Percentiles rank a stretch among this genome's conserved stretches.
Evolutionary conservation across 2,329 filamentous ascomycete genomes (phyloP).

Genomic region (Monilinia aucupariae): DNA sequence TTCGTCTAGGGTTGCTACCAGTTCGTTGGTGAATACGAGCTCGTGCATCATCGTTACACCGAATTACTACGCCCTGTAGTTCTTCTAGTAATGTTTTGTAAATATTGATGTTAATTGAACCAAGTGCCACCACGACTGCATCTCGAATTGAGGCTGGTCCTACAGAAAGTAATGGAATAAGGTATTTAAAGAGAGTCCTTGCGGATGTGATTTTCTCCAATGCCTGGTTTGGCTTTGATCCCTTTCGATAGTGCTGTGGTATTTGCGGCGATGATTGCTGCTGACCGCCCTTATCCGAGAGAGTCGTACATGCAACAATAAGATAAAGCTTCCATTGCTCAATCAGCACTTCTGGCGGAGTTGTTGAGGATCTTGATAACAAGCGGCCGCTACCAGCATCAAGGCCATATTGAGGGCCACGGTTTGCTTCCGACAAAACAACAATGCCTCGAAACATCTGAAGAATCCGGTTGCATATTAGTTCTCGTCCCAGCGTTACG

Average conservation of each 20-base stretch:
- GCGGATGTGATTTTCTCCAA: constrained; percentile 83
- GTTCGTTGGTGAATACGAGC: constrained; percentile 80
- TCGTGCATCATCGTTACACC: constrained; percentile 84
- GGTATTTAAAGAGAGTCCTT: constrained; percentile 79
- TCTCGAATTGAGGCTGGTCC: constrained; percentile 77
- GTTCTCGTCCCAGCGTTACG: constrained; percentile 81
- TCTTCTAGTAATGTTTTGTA: constrained; percentile 89
- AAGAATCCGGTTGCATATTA: constrained; percentile 85
- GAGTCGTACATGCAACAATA: constrained; percentile 92
- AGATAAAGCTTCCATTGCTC: constrained; percentile 98
- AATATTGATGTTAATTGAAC: constrained; percentile 90
- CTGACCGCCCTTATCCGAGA: constrained; percentile 72
- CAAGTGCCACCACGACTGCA: constrained; percentile 84
- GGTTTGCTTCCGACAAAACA: constrained; percentile 66
- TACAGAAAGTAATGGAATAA: constrained; percentile 80
- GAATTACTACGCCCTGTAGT: constrained; percentile 76
- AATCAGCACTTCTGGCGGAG: constrained; percentile 78
- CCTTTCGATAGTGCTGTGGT: constrained; percentile 74
- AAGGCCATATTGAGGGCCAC: constrained; percentile 58
- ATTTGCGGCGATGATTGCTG: constrained; percentile 52
- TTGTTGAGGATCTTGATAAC: constrained; percentile 53
- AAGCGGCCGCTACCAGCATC: constrained; percentile 48
- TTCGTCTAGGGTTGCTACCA: constrained; percentile 74
- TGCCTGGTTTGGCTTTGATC: constrained; percentile 63
- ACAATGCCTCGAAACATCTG: constrained; percentile 89